A percentile compares a stretch with the other conserved stretches of the same genome.
Conservation (phyloP, 2,329 filamentous ascomycete species). For the Fusarium decemcellulare region DNA sequence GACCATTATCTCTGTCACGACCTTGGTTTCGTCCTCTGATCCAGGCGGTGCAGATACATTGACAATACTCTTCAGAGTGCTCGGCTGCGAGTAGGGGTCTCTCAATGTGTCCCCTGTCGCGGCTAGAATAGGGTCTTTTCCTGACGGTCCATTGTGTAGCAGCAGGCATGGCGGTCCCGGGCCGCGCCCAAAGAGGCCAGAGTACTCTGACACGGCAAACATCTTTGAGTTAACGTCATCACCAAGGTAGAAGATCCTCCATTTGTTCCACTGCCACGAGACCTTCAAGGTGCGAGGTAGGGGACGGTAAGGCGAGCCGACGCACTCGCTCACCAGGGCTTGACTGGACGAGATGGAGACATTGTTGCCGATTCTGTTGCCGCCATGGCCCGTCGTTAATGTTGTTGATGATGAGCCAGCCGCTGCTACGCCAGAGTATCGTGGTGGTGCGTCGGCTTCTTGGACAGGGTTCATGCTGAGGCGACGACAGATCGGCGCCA, state of each 20-base stretch:
- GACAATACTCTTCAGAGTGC: constrained; percentile 32
- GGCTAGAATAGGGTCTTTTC: constrained; percentile 33
- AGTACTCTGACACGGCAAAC: constrained; percentile 38
- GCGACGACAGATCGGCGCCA: neutral
- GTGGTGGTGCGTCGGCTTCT: constrained; percentile 9
- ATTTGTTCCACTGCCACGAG: constrained; percentile 40
- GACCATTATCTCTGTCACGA: constrained; percentile 34
- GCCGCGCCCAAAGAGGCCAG: constrained; percentile 27
- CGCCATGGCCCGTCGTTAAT: neutral
- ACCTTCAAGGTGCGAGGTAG: constrained; percentile 32
- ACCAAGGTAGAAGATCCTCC: constrained; percentile 36
- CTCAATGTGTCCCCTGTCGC: constrained; percentile 32
- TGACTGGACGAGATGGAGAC: constrained; percentile 36
- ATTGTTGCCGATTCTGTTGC: constrained; percentile 33
- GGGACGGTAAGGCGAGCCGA: constrained; percentile 27
- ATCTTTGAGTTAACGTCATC: constrained; percentile 32
- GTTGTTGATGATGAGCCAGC: constrained; percentile 16
- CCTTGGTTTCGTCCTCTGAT: constrained; percentile 24
- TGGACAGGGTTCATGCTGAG: constrained; percentile 23
- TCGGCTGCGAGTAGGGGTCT: constrained; percentile 24
- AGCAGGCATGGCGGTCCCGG: constrained; percentile 31
- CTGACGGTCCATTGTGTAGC: constrained; percentile 34
- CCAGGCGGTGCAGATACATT: constrained; percentile 32
- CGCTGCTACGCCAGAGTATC: constrained; percentile 9
- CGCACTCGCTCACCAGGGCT: constrained; percentile 36